These are phyloP conservation scores for Phytophthora pistaciae DNA, from an alignment of 352 stramenopile species.

Conservation along the genomic window DNA sequence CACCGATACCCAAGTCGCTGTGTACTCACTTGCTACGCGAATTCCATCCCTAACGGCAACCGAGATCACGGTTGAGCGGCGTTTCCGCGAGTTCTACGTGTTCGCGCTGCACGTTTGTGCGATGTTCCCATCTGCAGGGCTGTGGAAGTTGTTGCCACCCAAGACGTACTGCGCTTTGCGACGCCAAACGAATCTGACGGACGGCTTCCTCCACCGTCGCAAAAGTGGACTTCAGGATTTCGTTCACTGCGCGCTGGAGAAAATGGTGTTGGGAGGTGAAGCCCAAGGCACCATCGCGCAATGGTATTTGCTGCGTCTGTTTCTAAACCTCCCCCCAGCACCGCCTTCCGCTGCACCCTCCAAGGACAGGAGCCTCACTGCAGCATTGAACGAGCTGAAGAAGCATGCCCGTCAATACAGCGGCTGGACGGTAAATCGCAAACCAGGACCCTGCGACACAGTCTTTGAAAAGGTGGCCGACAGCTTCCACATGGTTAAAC, in stretches of 20 bases:
- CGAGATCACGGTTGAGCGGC: conserved; percentile 54
- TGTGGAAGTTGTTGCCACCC: conserved; percentile 68
- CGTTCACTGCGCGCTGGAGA: conserved; percentile 59
- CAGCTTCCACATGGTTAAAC: conserved; percentile 76
- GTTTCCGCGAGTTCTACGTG: conserved; percentile 83
- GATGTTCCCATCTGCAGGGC: conserved; percentile 68
- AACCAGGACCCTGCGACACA: conserved; percentile 52
- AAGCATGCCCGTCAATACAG: conserved; percentile 44
- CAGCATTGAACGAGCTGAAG: conserved; percentile 64
- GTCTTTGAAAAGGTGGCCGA: conserved; percentile 66
- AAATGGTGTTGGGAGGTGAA: conserved; percentile 59
- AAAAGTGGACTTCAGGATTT: conserved; percentile 80
- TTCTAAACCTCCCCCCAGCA: conserved; percentile 61
- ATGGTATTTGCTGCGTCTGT: conserved; percentile 77
- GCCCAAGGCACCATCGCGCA: conserved; percentile 60
- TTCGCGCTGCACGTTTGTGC: conserved; percentile 67
- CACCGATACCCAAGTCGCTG: conserved; percentile 55
- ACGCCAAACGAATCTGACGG: conserved; percentile 32
- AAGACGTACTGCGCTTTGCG: conserved; percentile 72
- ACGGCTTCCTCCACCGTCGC: conserved; percentile 70
- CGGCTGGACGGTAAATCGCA: conserved; percentile 51
- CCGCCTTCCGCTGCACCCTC: conserved; percentile 38
- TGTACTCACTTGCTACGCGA: conserved; percentile 69
- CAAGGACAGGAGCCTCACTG: conserved; percentile 63
- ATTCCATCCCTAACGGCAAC: conserved; percentile 33